phyloP scores from a whole-genome alignment of 2,329 filamentous ascomycete genomes.

The Colletotrichum trifolii region DNA sequence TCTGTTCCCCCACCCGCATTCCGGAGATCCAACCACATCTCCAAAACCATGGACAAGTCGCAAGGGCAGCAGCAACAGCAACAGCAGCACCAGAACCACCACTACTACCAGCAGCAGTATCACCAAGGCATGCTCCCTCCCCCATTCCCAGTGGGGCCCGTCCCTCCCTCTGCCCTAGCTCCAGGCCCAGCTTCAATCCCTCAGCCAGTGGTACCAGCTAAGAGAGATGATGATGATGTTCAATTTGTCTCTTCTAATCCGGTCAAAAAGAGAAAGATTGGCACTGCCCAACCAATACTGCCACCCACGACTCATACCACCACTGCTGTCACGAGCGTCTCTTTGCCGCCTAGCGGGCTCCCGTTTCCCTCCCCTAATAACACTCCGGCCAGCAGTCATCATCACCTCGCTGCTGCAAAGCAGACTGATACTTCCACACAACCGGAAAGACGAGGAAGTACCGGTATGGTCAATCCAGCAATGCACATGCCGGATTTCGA shows the following conservation, averaged over 20 bases:
- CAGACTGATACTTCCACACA: slow-evolving; percentile 5
- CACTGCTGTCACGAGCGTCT: not conserved
- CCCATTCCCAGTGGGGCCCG: slow-evolving; percentile 1
- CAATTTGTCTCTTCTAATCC: slow-evolving; percentile 57
- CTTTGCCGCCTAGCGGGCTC: slow-evolving; percentile 1
- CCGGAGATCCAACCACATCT: slow-evolving; percentile 6
- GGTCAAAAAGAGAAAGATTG: slow-evolving; percentile 49
- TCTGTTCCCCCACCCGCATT: slow-evolving; percentile 26
- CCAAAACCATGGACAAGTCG: slow-evolving; percentile 6
- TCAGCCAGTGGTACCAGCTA: slow-evolving; percentile 37
- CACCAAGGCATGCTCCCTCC: slow-evolving; percentile 29
- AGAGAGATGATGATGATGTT: slow-evolving; percentile 53
- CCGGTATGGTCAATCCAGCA: slow-evolving; percentile 44
- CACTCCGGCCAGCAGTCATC: not conserved
- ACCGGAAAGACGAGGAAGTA: slow-evolving; percentile 44
- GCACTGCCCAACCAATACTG: slow-evolving; percentile 6
- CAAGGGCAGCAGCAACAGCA: slow-evolving; percentile 22
- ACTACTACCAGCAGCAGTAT: not conserved
- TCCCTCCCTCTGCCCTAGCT: not conserved
- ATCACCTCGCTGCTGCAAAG: slow-evolving; percentile 16
- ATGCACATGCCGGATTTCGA: slow-evolving; percentile 42
- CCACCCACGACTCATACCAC: slow-evolving; percentile 10
- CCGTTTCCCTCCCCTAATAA: not conserved
- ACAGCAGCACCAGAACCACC: not conserved
- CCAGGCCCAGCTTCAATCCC: not conserved